Conservation (phyloP, 2,329 filamentous ascomycete species). For the Phialophora verrucosa region DNA sequence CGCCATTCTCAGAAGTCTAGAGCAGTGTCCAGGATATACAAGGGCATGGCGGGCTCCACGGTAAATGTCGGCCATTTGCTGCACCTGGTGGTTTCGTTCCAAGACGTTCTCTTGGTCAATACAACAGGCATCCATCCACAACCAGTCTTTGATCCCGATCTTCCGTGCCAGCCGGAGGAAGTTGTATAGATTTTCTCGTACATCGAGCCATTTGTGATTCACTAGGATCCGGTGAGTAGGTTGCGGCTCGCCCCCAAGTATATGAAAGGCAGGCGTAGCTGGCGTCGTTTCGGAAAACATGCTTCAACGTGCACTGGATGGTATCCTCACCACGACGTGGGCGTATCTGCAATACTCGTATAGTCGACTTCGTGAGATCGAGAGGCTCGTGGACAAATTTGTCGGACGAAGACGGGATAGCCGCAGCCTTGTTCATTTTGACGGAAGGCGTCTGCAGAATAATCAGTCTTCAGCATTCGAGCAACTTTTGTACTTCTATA, state of each 20-base stretch:
- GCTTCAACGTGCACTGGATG: background rate
- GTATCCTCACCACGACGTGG: background rate
- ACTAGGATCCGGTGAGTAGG: background rate
- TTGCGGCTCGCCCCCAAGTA: background rate
- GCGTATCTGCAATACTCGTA: background rate
- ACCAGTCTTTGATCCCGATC: background rate
- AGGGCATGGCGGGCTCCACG: background rate
- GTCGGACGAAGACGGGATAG: background rate
- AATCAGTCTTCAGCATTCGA: background rate
- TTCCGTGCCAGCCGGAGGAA: background rate
- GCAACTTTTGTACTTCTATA: background rate
- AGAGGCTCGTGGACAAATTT: background rate
- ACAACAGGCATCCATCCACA: background rate
- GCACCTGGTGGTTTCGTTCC: constrained; percentile 5
- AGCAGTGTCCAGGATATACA: background rate
- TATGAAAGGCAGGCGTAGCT: background rate
- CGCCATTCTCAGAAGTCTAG: too few relatives aligned
- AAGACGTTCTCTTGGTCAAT: constrained; percentile 8
- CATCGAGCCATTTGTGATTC: background rate
- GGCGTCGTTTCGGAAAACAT: background rate
- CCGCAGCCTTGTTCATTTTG: background rate
- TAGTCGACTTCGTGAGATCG: background rate
- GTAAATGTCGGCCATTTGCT: background rate
- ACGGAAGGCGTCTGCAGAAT: background rate
- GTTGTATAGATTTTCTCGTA: constrained; percentile 1